Conservation (phyloP, 1,139 yeast species). For the Hemisphaericaspora xylofermentans region DNA sequence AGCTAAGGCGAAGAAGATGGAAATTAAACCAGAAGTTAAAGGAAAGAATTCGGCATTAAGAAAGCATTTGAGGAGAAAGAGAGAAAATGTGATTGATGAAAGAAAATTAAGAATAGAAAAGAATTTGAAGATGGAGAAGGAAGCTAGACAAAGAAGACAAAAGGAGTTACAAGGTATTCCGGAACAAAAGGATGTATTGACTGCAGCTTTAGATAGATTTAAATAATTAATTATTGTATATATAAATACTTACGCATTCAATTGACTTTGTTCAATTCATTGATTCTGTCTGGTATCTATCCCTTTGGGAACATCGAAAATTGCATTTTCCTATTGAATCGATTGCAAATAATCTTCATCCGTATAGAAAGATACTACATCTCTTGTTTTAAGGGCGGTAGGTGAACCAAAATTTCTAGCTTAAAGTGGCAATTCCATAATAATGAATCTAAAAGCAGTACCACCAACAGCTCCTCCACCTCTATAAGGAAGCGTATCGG, state of each 20-base stretch:
- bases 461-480: too few relatives aligned
- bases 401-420: too few relatives aligned
- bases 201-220: conserved; percentile 60
- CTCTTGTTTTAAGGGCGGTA: too few relatives aligned
- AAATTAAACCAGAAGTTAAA: conserved; percentile 61
- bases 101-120: conserved; percentile 80
- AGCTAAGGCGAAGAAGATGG: conserved; percentile 37
- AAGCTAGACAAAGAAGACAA: conserved; percentile 57
- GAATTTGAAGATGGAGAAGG: conserved; percentile 73
- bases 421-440: too few relatives aligned
- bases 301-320: conserved; percentile 13
- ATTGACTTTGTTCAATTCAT: not conserved
- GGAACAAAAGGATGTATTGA: conserved; percentile 52
- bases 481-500: not conserved
- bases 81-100: conserved; percentile 83
- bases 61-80: conserved; percentile 78
- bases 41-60: conserved; percentile 85
- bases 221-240: conserved; percentile 20
- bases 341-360: conserved; percentile 20
- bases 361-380: conserved; percentile 10
- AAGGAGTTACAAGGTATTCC: conserved; percentile 51
- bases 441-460: not conserved
- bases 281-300: conserved; percentile 3
- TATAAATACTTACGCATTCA: not conserved
- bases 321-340: conserved; percentile 24